A percentile compares a stretch with the other conserved stretches of the same genome.
phyloP scores from a whole-genome alignment of 2,329 filamentous ascomycete species.

The Sclerotinia borealis region DNA sequence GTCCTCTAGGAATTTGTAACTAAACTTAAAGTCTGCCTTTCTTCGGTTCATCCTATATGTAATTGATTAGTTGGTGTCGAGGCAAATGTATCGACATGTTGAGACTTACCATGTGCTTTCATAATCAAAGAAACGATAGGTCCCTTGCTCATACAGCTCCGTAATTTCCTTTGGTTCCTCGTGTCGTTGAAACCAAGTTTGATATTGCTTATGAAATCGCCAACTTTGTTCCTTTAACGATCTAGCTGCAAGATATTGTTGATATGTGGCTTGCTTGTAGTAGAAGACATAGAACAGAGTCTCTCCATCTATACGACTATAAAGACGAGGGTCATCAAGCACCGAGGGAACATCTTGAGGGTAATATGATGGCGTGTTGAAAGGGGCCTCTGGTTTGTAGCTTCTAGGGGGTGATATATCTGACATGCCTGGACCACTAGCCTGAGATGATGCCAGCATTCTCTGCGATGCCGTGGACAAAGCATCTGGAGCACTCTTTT shows the following conservation, averaged over 20 bases:
- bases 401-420: constrained; percentile 79
- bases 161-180: constrained; percentile 98
- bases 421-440: constrained; percentile 61
- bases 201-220: constrained; percentile 99
- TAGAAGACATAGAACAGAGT: constrained; percentile 99
- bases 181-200: constrained; percentile 98
- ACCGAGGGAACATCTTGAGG: constrained; percentile 88
- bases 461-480: constrained; percentile 60
- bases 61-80: not conserved
- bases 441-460: constrained; percentile 70
- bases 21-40: constrained; percentile 97
- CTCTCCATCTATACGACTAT: constrained; percentile 85
- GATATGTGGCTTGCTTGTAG: constrained; percentile 93
- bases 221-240: constrained; percentile 98
- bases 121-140: constrained; percentile 98
- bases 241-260: constrained; percentile 92
- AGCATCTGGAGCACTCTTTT: constrained; percentile 34
- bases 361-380: constrained; percentile 75
- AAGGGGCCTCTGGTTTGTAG: constrained; percentile 77
- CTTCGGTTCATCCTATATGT: constrained; percentile 85
- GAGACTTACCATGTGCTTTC: constrained; percentile 82
- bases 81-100: not conserved
- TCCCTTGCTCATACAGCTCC: constrained; percentile 97
- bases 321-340: constrained; percentile 85
- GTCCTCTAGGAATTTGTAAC: constrained; percentile 95